Base-by-base conservation (phyloP, 768 basidiomycete species). In the Termitomyces sp. region DNA sequence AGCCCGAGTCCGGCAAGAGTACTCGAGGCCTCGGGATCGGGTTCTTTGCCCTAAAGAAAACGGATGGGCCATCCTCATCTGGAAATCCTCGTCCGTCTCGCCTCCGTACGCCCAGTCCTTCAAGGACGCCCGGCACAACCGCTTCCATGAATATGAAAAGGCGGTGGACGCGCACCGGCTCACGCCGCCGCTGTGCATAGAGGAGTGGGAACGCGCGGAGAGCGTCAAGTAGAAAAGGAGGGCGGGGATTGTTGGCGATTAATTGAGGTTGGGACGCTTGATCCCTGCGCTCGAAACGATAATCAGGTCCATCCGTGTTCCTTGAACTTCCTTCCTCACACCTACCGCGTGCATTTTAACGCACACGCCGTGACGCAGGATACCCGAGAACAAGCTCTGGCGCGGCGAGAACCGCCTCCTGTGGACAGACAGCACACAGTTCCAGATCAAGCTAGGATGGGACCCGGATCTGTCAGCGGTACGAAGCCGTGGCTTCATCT, bases 301-400 rank as follows among this genome's bases (percentile, higher is more conserved):
- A 24, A 62, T 87, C 50, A 75, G 75, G 91, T 92, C 70, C n/a
- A n/a, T n/a, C n/a, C 61, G 84, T 73, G 34, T 30, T 16, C 20
- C n/a, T n/a, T n/a, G n/a, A n/a, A n/a, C 22, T 32, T n/a, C n/a
- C n/a, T n/a, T n/a, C n/a, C n/a, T n/a, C n/a, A n/a, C n/a, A n/a
- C n/a, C n/a, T n/a, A n/a, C n/a, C n/a, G n/a, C n/a, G n/a, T n/a
- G n/a, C n/a, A n/a, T n/a, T n/a, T n/a, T n/a, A n/a, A 52, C 37
- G 24, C 24, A 13, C 51, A 22, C n/a, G n/a, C n/a, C 14, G 26
- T 24, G 5, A 4, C 9, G 7, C 65, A 91, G 91, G 57, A 82
- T 89, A 56, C 73, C 93, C 37, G 86, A 93, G 67, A 91, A 89
- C 68, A 82, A 83, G 54, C 64, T 92, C 24, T 92, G 89, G 88